These are phyloP conservation scores for Ophiostoma novo-ulmi DNA, from an alignment of 2,329 filamentous ascomycete genomes.

Conservation along the genomic window DNA sequence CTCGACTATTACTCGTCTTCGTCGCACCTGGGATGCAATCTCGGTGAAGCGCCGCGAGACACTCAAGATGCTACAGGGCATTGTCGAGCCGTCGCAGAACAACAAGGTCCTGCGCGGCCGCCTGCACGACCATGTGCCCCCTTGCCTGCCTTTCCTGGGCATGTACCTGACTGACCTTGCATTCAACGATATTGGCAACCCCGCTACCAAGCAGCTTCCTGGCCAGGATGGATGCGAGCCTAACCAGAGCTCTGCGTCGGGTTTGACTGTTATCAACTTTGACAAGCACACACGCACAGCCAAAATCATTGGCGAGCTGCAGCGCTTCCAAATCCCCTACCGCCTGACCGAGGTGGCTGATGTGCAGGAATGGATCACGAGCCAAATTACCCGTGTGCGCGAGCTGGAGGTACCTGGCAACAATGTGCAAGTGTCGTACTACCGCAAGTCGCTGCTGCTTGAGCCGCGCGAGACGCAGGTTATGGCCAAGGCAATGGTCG, in stretches of 20 bases:
- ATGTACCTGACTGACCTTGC: slow-evolving; percentile 94
- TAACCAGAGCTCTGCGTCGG: slow-evolving; percentile 49
- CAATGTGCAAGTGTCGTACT: slow-evolving; percentile 59
- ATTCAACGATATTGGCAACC: slow-evolving; percentile 92
- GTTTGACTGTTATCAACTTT: slow-evolving; percentile 86
- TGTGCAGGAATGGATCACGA: slow-evolving; percentile 87
- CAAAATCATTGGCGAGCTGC: slow-evolving; percentile 90
- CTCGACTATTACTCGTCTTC: slow-evolving; percentile 81
- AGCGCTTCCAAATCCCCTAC: slow-evolving; percentile 94
- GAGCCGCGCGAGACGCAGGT: slow-evolving; percentile 62
- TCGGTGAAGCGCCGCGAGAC: slow-evolving; percentile 76
- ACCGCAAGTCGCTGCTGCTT: slow-evolving; percentile 76
- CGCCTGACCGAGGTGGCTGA: slow-evolving; percentile 76
- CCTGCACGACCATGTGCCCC: slow-evolving; percentile 79
- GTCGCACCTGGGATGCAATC: slow-evolving; percentile 86
- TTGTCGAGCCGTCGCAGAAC: slow-evolving; percentile 87
- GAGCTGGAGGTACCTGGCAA: slow-evolving; percentile 45
- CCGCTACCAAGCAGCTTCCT: slow-evolving; percentile 71
- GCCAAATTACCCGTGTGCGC: slow-evolving; percentile 72
- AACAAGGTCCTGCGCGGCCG: slow-evolving; percentile 79
- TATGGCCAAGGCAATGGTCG: slow-evolving; percentile 31
- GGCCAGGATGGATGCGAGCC: slow-evolving; percentile 39
- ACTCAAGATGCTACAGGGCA: slow-evolving; percentile 71
- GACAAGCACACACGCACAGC: slow-evolving; percentile 94
- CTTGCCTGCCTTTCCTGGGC: slow-evolving; percentile 90